phyloP scores from a whole-genome alignment of 2,329 filamentous ascomycete genomes.

The Calonectria pseudoreteaudii region DNA sequence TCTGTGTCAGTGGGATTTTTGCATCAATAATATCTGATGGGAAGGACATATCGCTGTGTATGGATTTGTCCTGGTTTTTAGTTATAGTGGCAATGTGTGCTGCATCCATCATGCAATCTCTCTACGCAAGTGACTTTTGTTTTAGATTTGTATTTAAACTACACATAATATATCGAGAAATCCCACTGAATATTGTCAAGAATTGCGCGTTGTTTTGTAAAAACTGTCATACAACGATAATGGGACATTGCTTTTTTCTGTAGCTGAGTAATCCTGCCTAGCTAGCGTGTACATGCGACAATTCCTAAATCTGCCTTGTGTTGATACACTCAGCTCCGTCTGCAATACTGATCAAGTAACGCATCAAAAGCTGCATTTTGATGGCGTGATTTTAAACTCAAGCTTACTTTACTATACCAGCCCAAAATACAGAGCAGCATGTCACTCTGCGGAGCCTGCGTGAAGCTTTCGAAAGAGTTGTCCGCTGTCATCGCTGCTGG shows the following conservation, averaged over 20 bases:
- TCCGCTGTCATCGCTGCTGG: neutral
- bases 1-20: neutral
- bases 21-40: neutral
- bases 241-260: neutral
- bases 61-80: no score
- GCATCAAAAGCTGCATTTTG: neutral
- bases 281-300: neutral
- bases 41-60: no score
- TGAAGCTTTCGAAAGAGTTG: neutral
- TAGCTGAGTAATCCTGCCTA: neutral
- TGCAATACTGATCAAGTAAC: neutral
- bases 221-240: no score
- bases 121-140: neutral
- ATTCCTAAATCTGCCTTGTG: neutral
- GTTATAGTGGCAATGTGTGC: no score
- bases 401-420: neutral
- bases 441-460: neutral
- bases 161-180: neutral
- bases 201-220: neutral
- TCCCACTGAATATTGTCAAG: neutral
- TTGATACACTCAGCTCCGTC: neutral
- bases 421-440: neutral
- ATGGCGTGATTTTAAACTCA: neutral
- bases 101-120: neutral
- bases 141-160: no score